Evolutionary conservation across 306 rosid genomes (phyloP).

Genomic region (Vigna trinervia): DNA sequence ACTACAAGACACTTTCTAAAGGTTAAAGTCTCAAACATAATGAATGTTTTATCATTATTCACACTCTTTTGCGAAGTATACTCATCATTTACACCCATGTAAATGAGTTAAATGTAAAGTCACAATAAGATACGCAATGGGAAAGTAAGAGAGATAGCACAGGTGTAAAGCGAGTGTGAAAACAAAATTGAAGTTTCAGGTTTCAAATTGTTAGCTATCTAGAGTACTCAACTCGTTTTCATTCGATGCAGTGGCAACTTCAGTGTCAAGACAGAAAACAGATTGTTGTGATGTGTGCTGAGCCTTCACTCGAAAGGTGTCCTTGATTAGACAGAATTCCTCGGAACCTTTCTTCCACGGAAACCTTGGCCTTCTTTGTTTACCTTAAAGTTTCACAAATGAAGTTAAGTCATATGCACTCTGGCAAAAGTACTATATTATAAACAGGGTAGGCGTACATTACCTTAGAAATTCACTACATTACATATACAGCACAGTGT

Average conservation of each 20-base stretch:
- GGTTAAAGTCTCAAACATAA: neutral
- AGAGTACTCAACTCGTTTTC: neutral
- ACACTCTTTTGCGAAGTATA: neutral
- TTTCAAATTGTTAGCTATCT: neutral
- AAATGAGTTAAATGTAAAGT: neutral
- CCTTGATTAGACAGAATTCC: conserved; percentile 56
- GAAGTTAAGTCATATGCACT: neutral
- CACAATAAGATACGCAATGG: too few relatives aligned
- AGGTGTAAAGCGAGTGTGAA: conserved; percentile 1
- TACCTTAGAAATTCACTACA: neutral
- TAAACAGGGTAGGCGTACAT: neutral
- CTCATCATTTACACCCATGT: neutral
- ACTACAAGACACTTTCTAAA: neutral
- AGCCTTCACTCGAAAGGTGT: conserved; percentile 41
- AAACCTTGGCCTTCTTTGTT: conserved; percentile 60
- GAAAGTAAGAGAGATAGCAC: neutral
- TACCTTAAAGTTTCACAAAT: conserved; percentile 48
- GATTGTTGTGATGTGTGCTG: neutral
- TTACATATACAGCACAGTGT: neutral
- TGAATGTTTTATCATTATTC: neutral
- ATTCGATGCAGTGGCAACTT: neutral
- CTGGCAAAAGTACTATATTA: neutral
- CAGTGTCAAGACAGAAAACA: neutral
- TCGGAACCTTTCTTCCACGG: conserved; percentile 57
- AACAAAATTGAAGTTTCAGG: neutral